Percentiles rank a stretch among this genome's conserved stretches.
phyloP scores from a whole-genome alignment of 2,329 filamentous ascomycete genomes.

The Colletotrichum coccodes region DNA sequence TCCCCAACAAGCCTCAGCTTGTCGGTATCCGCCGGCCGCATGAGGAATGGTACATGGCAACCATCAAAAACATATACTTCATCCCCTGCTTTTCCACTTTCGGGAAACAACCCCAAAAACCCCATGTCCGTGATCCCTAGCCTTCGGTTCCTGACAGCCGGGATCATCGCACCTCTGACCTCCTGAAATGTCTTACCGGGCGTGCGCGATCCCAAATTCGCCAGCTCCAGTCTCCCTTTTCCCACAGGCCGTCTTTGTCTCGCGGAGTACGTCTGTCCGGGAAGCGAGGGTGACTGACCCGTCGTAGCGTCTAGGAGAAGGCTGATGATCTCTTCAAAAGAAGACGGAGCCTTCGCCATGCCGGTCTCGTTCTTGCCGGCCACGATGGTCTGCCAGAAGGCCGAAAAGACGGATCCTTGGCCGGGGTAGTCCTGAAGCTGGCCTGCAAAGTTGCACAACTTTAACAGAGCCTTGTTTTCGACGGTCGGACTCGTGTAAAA shows the following conservation, averaged over 20 bases:
- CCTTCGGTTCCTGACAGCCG: slow-evolving; percentile 1
- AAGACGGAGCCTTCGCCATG: background rate
- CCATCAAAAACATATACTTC: slow-evolving; percentile 35
- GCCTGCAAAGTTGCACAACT: background rate
- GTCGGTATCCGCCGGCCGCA: slow-evolving; percentile 14
- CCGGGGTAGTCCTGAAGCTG: background rate
- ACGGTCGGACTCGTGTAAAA: slow-evolving; percentile 38
- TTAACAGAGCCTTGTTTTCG: background rate
- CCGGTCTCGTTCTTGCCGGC: background rate
- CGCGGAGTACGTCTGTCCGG: background rate
- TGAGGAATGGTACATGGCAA: slow-evolving; percentile 35
- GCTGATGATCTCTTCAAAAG: slow-evolving; percentile 8
- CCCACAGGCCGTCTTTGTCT: slow-evolving; percentile 5
- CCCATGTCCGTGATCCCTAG: background rate
- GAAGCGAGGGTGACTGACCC: background rate
- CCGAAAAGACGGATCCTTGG: background rate
- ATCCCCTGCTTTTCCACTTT: slow-evolving; percentile 31
- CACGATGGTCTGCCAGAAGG: slow-evolving; percentile 12
- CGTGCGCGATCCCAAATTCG: background rate
- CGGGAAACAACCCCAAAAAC: background rate
- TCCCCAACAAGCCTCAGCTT: slow-evolving; percentile 42
- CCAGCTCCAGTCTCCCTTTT: background rate
- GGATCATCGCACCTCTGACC: background rate
- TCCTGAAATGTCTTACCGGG: background rate
- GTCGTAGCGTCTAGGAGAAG: slow-evolving; percentile 16